Conservation (phyloP, 2,329 filamentous ascomycete species). For the Cladorrhinum sp. region DNA sequence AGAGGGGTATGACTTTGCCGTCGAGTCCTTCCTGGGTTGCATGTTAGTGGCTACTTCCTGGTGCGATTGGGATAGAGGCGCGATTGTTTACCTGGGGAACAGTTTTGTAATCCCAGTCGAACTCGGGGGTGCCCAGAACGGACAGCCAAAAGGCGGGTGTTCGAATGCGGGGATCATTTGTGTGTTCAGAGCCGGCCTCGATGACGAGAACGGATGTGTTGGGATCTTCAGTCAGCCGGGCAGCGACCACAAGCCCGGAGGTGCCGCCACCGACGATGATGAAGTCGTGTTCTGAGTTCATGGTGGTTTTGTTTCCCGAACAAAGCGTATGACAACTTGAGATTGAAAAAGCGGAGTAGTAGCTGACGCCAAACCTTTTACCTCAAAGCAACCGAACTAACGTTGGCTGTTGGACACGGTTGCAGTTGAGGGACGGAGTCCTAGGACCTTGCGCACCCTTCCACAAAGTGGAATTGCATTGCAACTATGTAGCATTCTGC, state of each 20-base stretch:
- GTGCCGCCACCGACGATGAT: constrained; percentile 13
- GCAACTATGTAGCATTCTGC: too few relatives aligned
- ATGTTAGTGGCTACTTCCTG: too few relatives aligned
- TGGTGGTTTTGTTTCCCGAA: not conserved
- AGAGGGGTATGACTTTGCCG: not conserved
- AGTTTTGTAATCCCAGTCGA: not conserved
- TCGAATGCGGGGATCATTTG: not conserved
- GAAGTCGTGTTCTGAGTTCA: constrained; percentile 2
- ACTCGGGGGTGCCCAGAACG: not conserved
- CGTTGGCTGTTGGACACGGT: too few relatives aligned
- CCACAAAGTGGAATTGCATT: too few relatives aligned
- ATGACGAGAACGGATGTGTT: constrained; percentile 4
- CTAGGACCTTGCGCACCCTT: too few relatives aligned
- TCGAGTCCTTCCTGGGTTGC: not conserved
- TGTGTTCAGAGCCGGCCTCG: constrained; percentile 3
- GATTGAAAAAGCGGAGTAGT: too few relatives aligned
- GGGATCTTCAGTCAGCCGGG: constrained; percentile 7
- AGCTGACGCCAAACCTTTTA: too few relatives aligned
- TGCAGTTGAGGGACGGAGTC: too few relatives aligned
- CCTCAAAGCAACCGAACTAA: too few relatives aligned
- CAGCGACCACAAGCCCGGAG: constrained; percentile 6
- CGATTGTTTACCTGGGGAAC: not conserved
- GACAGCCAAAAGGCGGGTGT: constrained; percentile 7
- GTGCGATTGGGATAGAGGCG: too few relatives aligned
- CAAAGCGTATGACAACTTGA: too few relatives aligned